Evolutionary conservation across 768 basidiomycete genomes (phyloP).

Genomic region (Baorangia bicolor): DNA sequence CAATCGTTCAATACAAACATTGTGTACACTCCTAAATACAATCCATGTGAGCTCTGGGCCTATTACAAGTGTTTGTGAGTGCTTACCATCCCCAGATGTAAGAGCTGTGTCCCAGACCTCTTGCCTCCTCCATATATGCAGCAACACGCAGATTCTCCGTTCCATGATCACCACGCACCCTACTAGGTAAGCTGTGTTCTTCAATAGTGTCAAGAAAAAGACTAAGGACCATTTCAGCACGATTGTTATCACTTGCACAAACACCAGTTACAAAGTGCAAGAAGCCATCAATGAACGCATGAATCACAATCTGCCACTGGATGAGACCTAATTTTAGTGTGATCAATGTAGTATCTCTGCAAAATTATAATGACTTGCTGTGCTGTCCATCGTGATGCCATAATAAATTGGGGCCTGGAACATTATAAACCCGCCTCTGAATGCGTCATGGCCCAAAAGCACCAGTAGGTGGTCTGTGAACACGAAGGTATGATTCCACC

Average conservation of each 20-base stretch:
- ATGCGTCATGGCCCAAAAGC: background rate
- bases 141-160: background rate
- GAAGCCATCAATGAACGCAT: background rate
- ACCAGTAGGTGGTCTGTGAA: background rate
- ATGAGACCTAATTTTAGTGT: background rate
- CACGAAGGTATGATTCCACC: background rate
- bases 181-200: background rate
- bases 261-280: background rate
- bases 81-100: background rate
- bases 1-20: background rate
- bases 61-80: background rate
- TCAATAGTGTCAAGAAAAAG: background rate
- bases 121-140: background rate
- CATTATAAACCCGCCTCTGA: background rate
- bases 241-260: background rate
- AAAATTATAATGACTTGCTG: background rate
- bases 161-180: background rate
- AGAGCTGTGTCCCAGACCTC: background rate
- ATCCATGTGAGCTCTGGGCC: background rate
- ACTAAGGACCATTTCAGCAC: background rate
- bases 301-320: background rate
- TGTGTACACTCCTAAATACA: background rate
- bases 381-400: background rate
- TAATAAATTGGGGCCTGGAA: background rate
- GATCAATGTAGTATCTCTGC: too few species aligned